Percentiles rank a stretch among this genome's conserved stretches.
phyloP scores from a whole-genome alignment of 2,329 filamentous ascomycete genomes.

The Nothophaeocryptopus gaeumannii region DNA sequence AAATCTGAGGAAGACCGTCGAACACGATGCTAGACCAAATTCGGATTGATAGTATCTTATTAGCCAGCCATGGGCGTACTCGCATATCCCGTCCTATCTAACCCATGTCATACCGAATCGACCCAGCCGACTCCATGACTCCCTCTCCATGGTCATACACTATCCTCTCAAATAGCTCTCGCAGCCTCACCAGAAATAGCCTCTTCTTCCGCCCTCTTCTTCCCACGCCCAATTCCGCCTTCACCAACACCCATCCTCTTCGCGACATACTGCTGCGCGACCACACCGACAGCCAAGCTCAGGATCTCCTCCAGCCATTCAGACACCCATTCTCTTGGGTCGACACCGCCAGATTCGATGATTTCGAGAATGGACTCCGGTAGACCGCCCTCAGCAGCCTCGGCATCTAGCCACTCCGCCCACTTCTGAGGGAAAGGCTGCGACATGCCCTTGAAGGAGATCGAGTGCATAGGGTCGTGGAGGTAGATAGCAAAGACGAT shows the following conservation, averaged over 20 bases:
- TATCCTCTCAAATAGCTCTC: slow-evolving; percentile 44
- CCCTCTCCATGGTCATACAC: neutral
- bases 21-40: too few relatives aligned
- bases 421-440: slow-evolving; percentile 81
- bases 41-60: too few relatives aligned
- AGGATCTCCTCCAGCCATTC: slow-evolving; percentile 95
- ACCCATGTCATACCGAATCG: too few relatives aligned
- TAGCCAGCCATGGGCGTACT: too few relatives aligned
- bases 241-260: slow-evolving; percentile 94
- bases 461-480: slow-evolving; percentile 85
- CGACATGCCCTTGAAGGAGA: slow-evolving; percentile 78
- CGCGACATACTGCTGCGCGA: slow-evolving; percentile 93
- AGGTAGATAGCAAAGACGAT: slow-evolving; percentile 76
- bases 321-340: slow-evolving; percentile 93
- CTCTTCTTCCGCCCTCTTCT: slow-evolving; percentile 53
- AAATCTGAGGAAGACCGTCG: too few relatives aligned
- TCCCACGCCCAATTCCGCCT: slow-evolving; percentile 62
- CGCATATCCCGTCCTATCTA: too few relatives aligned
- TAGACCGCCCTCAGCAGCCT: slow-evolving; percentile 52
- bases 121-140: too few relatives aligned
- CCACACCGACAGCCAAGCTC: slow-evolving; percentile 72
- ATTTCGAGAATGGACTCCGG: slow-evolving; percentile 87
- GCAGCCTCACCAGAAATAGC: slow-evolving; percentile 59
- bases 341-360: slow-evolving; percentile 69
- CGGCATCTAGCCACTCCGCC: slow-evolving; percentile 86